Evolutionary conservation across 257 asterid genomes (phyloP), one percentile per base, ranked within the genome.

Genomic region (Fraxinus quadrangulata): DNA sequence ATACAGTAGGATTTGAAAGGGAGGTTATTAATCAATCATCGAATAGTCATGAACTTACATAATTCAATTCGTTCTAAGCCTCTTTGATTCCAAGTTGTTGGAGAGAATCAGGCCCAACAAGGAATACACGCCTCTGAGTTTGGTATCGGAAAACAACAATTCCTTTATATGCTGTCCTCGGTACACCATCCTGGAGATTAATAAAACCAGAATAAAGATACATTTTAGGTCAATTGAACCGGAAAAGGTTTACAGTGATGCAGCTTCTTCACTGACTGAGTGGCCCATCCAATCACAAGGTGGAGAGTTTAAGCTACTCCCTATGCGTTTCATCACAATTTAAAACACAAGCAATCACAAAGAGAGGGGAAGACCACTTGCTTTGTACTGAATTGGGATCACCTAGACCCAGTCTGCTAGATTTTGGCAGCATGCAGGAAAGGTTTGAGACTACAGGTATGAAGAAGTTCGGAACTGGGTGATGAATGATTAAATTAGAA

Each of bases 161-260:
- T 73, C 98, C 98, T 84, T 93, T 92, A 82, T 96, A 96, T 34
- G 97, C 91, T 61, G 99, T 74, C 83, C 99, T 87, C 30, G 99
- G 99, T 80, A 93, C 85, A 71, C 97, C 99, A 42, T 96, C 98
- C 98, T 94, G 87, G 24, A 81, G 76, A 84, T 45, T 67, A 71
- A 77, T 65, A 33, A 69, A 72, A 66, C 76, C 67, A 0, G 70
- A 6, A 74, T 36, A 67, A 65, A 68, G 28, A 56, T 13, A 51
- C 33, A 54, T 33, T 14, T 72, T 66, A 31, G 54, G 78, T 23
- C 72, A 70, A 77, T 30, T n/a, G 61, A 68, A 47, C 30, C 10
- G 75, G 70, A 12, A 72, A 56, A 74, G 3, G 19, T 26, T 37
- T 21, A 51, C 16, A 28, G 69, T 33, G n/a, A 36, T 33, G 51